Base-by-base conservation (phyloP, 2,329 filamentous ascomycete species). In the Ophiostoma populinum region DNA sequence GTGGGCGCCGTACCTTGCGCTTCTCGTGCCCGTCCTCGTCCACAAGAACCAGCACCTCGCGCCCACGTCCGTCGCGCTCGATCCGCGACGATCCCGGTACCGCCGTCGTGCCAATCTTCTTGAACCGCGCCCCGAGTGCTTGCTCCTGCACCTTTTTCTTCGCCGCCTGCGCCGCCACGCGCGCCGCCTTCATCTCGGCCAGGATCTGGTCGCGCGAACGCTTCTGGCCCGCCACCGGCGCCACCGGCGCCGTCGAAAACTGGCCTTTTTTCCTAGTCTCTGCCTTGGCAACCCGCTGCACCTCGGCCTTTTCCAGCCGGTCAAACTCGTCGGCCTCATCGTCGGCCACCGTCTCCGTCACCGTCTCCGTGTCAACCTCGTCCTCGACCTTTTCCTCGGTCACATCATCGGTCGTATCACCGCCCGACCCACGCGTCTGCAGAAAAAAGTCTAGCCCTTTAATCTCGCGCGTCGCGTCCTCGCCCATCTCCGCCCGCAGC, bases 381-480 rank as follows among this genome's bases (percentile, higher is more conserved):
- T 46, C 48, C 7, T 53, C 47, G 3, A 47, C 41, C 3, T 46
- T 45, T 8, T 12, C n/a, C 17, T 51, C 46, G 7, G 47, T 49
- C 7, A 57, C 54, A n/a, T 49, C n/a, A n/a, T n/a, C 53, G 44
- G 62, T 66, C 2, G 82, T 65, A 53, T 86, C 59, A 51, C 85
- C 80, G 26, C 79, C 80, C 37, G 65, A 67, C 40, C 67, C 67
- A 40, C 80, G 65, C 44, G 75, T 65, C 52, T 80, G 59, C 10
- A 95, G 60, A 52, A 80, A 79, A 51, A 83, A 80, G 55, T 98
- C 90, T 33, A 98, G 57, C 0, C 90, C 90, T 51, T 94, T 95
- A 32, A 68, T 62, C 32, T 68, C 75, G 22, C 68, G 59, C 11
- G 66, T 65, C 24, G 69, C 65, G 5, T 62, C 33, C 3, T 32